These are phyloP conservation scores for Tephrocybe rancida DNA, from an alignment of 768 basidiomycete genomes.

Conservation along the genomic window DNA sequence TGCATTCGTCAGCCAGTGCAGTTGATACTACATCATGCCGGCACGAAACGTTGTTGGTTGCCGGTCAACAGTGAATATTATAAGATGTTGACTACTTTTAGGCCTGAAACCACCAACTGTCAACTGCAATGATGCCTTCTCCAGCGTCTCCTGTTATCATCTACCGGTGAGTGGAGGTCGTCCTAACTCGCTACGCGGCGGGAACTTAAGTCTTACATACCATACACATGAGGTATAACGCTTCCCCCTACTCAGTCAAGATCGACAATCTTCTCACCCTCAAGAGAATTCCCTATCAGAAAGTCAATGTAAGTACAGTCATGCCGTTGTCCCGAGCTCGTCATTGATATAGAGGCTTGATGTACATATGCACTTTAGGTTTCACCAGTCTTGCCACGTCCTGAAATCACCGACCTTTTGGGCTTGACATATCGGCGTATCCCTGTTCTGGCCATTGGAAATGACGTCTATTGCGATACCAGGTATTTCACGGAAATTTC, in stretches of 20 bases:
- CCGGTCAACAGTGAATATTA: neutral
- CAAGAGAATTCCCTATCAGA: conserved; percentile 49
- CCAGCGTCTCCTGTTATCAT: conserved; percentile 35
- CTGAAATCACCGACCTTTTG: conserved; percentile 53
- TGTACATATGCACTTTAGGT: conserved; percentile 40
- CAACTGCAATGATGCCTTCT: conserved; percentile 4
- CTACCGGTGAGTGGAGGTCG: conserved; percentile 41
- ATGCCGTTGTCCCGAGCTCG: neutral
- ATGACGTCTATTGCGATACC: conserved; percentile 64
- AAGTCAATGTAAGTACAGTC: conserved; percentile 43
- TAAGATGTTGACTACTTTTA: too few species aligned
- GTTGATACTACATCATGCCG: too few species aligned
- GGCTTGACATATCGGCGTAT: conserved; percentile 62
- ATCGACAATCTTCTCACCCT: conserved; percentile 52
- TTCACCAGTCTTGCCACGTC: conserved; percentile 50
- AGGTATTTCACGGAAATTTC: conserved; percentile 23
- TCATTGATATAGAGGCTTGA: neutral
- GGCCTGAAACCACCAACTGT: neutral
- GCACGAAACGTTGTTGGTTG: neutral
- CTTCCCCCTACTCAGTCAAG: conserved; percentile 54
- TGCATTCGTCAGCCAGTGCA: too few species aligned
- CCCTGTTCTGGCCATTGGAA: conserved; percentile 61
- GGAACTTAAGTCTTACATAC: neutral
- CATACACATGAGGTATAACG: conserved; percentile 43
- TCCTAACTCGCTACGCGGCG: neutral